A percentile compares a stretch with the other conserved stretches of the same genome.
Evolutionary conservation across 225 moss, liverwort and hornwort species (phyloP).

Genomic region (Pseudisothecium myosuroides): DNA sequence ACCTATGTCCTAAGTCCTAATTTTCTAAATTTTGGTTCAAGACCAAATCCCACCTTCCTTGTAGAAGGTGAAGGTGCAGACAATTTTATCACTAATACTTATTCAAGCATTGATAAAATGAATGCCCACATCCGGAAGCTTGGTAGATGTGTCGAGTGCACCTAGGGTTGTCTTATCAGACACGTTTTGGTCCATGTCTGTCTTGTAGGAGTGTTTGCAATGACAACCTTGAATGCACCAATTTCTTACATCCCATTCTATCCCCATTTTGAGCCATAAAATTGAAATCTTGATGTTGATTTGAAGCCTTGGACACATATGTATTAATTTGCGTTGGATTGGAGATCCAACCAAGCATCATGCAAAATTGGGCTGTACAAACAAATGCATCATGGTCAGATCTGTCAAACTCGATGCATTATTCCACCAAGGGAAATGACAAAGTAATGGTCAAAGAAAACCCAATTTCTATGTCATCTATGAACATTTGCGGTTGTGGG

Average conservation of each 20-base stretch:
- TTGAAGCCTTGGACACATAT: background rate
- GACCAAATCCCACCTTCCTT: too few species aligned
- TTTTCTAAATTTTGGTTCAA: too few species aligned
- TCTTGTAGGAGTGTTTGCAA: background rate
- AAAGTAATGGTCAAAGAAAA: conserved; percentile 4
- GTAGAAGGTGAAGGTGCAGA: too few species aligned
- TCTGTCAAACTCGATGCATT: background rate
- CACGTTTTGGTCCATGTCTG: background rate
- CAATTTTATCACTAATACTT: too few species aligned
- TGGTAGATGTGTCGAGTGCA: background rate
- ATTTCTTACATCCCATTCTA: background rate
- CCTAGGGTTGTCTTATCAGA: background rate
- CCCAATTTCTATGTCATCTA: background rate
- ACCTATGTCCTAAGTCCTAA: too few species aligned
- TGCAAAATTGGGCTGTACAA: background rate
- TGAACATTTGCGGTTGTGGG: background rate
- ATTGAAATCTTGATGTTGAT: background rate
- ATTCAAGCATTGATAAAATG: background rate
- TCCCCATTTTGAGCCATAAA: background rate
- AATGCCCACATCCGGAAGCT: background rate
- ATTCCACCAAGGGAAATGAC: background rate
- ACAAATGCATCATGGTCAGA: background rate
- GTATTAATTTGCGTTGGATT: background rate
- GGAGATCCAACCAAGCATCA: background rate
- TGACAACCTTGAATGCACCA: background rate